These are phyloP conservation scores for Immersiporthe knoxdaviesiana DNA, from an alignment of 2,329 filamentous ascomycete genomes.

Conservation along the genomic window DNA sequence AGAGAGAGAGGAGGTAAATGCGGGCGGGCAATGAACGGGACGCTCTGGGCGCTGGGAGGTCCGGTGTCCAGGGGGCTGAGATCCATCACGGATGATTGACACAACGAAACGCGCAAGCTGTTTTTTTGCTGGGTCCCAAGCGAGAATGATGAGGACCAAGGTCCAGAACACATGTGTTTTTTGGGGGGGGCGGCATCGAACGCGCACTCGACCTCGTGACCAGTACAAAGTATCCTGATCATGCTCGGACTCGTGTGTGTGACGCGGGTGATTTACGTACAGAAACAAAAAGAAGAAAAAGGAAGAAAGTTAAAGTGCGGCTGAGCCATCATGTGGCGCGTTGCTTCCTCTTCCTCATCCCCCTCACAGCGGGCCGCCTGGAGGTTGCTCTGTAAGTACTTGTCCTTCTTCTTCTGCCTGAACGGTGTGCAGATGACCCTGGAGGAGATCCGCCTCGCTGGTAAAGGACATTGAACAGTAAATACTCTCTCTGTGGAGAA, in stretches of 20 bases:
- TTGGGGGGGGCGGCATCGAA: background rate
- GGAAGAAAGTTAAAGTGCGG: background rate
- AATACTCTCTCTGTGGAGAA: background rate
- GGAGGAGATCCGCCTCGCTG: background rate
- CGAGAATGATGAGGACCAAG: background rate
- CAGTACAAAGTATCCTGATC: background rate
- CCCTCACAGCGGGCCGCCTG: too few species aligned
- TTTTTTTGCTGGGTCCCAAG: background rate
- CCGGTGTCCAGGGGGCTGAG: constrained; percentile 22
- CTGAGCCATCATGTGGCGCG: constrained; percentile 1
- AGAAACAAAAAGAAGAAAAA: background rate
- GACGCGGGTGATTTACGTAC: too few species aligned
- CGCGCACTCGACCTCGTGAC: background rate
- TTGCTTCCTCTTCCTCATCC: constrained; percentile 1
- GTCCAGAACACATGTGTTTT: background rate
- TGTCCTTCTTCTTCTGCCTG: background rate
- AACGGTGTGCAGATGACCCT: background rate
- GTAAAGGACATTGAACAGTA: background rate
- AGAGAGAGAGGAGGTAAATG: background rate
- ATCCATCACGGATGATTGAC: constrained; percentile 25
- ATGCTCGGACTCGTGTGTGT: background rate
- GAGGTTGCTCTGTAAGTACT: too few species aligned
- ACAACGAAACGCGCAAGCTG: constrained; percentile 26
- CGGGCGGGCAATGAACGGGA: background rate
- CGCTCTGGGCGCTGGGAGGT: constrained; percentile 25